Evolutionary conservation across 2,329 filamentous ascomycete species (phyloP), one percentile per base, ranked within the genome.

Genomic region (Ilyonectria destructans): DNA sequence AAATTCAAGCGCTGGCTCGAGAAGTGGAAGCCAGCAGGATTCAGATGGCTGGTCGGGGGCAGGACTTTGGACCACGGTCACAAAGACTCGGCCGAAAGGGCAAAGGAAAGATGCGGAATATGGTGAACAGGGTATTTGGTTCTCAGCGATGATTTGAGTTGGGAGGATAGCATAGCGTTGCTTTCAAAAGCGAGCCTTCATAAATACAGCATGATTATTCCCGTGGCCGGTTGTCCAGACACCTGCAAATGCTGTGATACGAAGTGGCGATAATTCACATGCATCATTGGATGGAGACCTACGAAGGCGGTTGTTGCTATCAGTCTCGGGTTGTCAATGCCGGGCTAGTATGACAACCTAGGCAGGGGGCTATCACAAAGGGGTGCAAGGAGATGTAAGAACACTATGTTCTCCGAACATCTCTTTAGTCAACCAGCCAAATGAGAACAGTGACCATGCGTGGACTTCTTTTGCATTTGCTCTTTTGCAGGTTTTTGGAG

Each of bases 71-170:
- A 15, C 40, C 51, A 19, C 49, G n/a, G 43, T 31, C 49, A 29
- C 61, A 40, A 37, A 40, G 52, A 21, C 49, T 31, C 9, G 19
- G 15, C 1, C 1, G 31, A 9, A 59, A 49, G 23, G 37, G 51
- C 13, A 63, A 43, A 19, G 58, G 62, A 2, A 60, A 19, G 56
- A 17, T 71, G 29, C 58, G 60, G 8, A 61, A 37, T 4, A 46
- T 70, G 15, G 49, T 70, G 51, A 31, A 59, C 7, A 71, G 51
- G 48, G 60, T 65, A 3, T 70, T 71, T 62, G 21, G 67, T 6
- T 40, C 54, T 48, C 31, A 57, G 6, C 49, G 26, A 26, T 67
- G 19, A 37, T 21, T 26, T 26, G 12, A 43, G n/a, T 52, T 6
- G 13, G 21, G 21, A 15, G 33, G n/a, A 7, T 23, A 35, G 10